A percentile compares a stretch with the other conserved stretches of the same genome.
phyloP scores from a whole-genome alignment of 2,329 filamentous ascomycete genomes.

The Botrytis fragariae region DNA sequence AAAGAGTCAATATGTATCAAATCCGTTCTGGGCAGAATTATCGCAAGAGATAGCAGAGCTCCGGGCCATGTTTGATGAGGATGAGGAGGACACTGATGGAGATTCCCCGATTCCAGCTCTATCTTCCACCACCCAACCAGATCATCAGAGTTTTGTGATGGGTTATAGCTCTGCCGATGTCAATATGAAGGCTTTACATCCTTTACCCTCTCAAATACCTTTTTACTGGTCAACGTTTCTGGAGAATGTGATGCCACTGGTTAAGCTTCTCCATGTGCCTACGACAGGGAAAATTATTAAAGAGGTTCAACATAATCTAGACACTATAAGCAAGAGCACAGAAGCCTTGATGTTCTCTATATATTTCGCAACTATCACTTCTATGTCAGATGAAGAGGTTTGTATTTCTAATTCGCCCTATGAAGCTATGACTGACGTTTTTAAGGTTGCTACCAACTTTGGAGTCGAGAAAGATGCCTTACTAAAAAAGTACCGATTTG shows the following conservation, averaged over 20 bases:
- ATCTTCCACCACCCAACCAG: slow-evolving; percentile 56
- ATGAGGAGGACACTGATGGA: slow-evolving; percentile 33
- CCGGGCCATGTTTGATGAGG: slow-evolving; percentile 36
- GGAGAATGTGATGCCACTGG: slow-evolving; percentile 70
- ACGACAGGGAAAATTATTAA: slow-evolving; percentile 61
- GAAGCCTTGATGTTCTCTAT: slow-evolving; percentile 54
- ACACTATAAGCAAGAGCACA: slow-evolving; percentile 49
- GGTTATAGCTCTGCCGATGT: slow-evolving; percentile 71
- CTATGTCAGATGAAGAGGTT: slow-evolving; percentile 38
- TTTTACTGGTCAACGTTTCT: slow-evolving; percentile 69
- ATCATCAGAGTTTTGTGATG: slow-evolving; percentile 70
- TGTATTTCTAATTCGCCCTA: slow-evolving; percentile 1
- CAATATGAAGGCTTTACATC: slow-evolving; percentile 63
- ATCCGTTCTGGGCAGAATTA: slow-evolving; percentile 70
- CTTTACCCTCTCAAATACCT: slow-evolving; percentile 61
- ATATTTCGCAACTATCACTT: slow-evolving; percentile 53
- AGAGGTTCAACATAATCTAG: slow-evolving; percentile 57
- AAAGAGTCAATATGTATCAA: slow-evolving; percentile 70
- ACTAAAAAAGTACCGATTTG: slow-evolving; percentile 51
- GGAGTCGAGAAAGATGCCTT: slow-evolving; percentile 47
- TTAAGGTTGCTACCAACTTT: slow-evolving; percentile 36
- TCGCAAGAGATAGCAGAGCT: slow-evolving; percentile 51
- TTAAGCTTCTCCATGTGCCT: slow-evolving; percentile 70
- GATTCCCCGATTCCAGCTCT: slow-evolving; percentile 37
- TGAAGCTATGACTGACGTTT: neutral